Base-by-base conservation (phyloP, 257 asterid genomes). In the Knoxia roxburghii region DNA sequence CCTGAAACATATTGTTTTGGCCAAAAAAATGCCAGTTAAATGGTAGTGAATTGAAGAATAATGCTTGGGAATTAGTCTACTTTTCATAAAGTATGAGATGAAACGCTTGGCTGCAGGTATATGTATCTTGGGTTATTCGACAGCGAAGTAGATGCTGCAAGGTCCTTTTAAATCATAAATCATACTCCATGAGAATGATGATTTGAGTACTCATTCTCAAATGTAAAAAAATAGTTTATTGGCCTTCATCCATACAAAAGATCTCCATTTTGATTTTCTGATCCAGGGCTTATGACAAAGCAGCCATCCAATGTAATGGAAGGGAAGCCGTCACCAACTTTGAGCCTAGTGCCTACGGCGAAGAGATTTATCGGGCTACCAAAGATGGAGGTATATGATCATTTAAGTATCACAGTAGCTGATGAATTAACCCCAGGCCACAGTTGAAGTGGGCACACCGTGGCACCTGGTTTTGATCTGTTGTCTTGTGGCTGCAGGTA, bases 241-340 rank as follows among this genome's bases (percentile, higher is more conserved):
- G 7, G 45, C 37, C 66, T 69, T 79, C 71, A 54, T 73, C 81
- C 75, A 68, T 68, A 71, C 32, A 4, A 21, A 55, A 72, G 63
- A 58, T 67, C 41, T 71, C 43, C 59, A 4, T 68, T 71, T 78
- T 63, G 51, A 4, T 72, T 72, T 80, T 72, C 64, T 72, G 73
- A 72, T 85, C 61, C 84, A 91, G 98, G 90, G 91, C 89, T 58
- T 87, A 84, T 79, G 95, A 91, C 70, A 72, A 87, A 73, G 89
- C 89, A 62, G 87, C 90, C 75, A 81, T 81, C 76, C 66, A 86
- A 63, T 80, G 81, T 76, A 81, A 77, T 55, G 90, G 95, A 63
- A 75, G 82, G 69, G 96, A 87, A 81, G 92, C 86, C 15, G 76
- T 83, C 73, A 81, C 90, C 35, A 85, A 86, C 81, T 87, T 83